phyloP scores from a whole-genome alignment of 192 early-diverging fungal species.

The Oehlia diaphana region DNA sequence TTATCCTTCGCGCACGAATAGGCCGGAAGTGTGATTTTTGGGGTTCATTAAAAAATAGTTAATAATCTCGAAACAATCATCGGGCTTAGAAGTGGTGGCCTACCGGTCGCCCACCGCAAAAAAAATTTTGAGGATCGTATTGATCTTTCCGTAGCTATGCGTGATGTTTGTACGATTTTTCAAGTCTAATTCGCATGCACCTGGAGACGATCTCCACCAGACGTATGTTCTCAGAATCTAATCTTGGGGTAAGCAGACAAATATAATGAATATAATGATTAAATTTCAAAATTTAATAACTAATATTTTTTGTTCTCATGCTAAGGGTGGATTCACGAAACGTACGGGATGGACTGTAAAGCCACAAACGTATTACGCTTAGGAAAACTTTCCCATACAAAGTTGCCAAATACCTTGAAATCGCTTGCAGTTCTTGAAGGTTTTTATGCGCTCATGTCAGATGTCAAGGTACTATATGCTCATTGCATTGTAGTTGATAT shows the following conservation, averaged over 20 bases:
- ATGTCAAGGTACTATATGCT: constrained; percentile 25
- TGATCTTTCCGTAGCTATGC: constrained; percentile 30
- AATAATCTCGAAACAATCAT: constrained; percentile 29
- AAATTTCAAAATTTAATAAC: too few relatives aligned
- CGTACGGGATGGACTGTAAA: constrained; percentile 20
- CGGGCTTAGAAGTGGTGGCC: constrained; percentile 31
- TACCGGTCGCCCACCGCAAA: constrained; percentile 29
- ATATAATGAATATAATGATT: too few relatives aligned
- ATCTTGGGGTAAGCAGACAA: constrained; percentile 21
- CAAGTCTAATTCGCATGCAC: constrained; percentile 26
- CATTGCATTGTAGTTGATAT: constrained; percentile 12
- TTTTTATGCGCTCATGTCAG: constrained; percentile 22
- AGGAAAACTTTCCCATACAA: constrained; percentile 10
- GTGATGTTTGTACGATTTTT: constrained; percentile 31
- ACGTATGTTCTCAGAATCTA: constrained; percentile 8
- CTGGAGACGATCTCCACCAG: constrained; percentile 24
- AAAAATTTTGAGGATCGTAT: constrained; percentile 27
- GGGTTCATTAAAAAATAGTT: constrained; percentile 28
- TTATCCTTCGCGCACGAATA: constrained; percentile 22
- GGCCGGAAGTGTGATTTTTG: constrained; percentile 31
- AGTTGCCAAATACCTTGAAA: constrained; percentile 18
- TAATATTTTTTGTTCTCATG: constrained; percentile 18
- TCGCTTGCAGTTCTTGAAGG: constrained; percentile 25
- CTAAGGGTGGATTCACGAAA: constrained; percentile 20
- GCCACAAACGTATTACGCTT: constrained; percentile 29